phyloP scores from a whole-genome alignment of 1,284 basidiomycete species.

The Pseudozyma thailandica region DNA sequence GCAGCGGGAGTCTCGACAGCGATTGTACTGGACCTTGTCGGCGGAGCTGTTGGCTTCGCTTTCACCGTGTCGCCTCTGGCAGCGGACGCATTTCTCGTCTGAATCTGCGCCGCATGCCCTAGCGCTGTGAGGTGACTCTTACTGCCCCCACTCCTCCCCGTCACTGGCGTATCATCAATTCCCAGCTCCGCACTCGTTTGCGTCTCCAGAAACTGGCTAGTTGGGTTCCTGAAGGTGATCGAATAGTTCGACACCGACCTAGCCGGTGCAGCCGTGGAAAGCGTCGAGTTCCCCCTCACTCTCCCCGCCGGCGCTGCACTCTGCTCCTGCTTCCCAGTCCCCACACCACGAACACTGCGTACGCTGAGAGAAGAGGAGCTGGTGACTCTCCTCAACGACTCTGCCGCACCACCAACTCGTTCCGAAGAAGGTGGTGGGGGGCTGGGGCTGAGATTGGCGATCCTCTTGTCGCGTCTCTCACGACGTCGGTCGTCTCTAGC shows the following conservation, averaged over 20 bases:
- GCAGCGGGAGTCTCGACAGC: conserved; percentile 10
- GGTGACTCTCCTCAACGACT: conserved; percentile 30
- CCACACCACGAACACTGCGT: conserved; percentile 5
- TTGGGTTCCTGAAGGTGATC: conserved; percentile 40
- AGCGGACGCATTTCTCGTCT: conserved; percentile 14
- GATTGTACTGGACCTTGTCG: conserved; percentile 13
- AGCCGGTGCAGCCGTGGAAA: conserved; percentile 11
- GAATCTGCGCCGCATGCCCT: conserved; percentile 39
- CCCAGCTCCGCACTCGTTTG: conserved; percentile 32
- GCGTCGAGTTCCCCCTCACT: conserved; percentile 16
- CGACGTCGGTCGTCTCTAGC: conserved; percentile 16
- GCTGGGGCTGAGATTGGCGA: neutral
- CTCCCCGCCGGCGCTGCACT: no score
- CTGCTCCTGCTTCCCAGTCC: conserved; percentile 2
- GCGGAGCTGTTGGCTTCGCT: conserved; percentile 9
- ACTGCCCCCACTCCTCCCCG: conserved; percentile 19
- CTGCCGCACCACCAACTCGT: conserved; percentile 18
- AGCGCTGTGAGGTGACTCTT: conserved; percentile 42
- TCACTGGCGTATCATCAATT: conserved; percentile 33
- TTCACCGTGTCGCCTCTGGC: conserved; percentile 9
- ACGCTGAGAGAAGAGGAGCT: conserved; percentile 36
- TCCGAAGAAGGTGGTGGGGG: neutral
- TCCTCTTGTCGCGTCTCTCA: conserved; percentile 1
- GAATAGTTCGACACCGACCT: conserved; percentile 33
- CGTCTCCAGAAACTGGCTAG: conserved; percentile 33